Base-by-base conservation (phyloP, 352 stramenopile genomes). In the Phytophthora colocasiae region DNA sequence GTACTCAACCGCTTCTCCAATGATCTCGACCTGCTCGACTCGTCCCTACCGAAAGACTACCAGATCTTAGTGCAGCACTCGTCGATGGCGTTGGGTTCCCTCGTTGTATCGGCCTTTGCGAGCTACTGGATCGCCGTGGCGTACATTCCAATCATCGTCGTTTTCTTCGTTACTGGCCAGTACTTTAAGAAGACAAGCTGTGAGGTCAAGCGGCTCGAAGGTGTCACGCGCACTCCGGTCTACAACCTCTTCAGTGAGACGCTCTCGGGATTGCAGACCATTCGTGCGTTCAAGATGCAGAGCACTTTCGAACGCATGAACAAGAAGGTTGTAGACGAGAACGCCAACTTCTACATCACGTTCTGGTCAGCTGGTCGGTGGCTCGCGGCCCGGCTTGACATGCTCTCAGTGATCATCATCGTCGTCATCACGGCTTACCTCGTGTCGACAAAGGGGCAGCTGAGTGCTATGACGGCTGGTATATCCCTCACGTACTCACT, bases 161-260 rank as follows among this genome's bases (percentile, higher is more conserved):
- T 66, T 1, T 66, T 66, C 34, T 31, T 66, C 12, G 9, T 61
- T 24, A 70, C 48, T 12, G 63, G 48, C 6, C 40, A 56, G 10
- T 70, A 59, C 60, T 97, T 97, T 73, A 87, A 97, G 47, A 75
- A 77, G 48, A 90, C 76, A 14, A 78, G 82, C 60, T 61, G 80
- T 6, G 95, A 98, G 63, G 71, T 98, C 10, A 98, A 98, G 78
- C 83, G 97, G 6, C 80, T 99, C 17, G 96, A 99, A 65, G 90
- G 86, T 9, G 71, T 98, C 44, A 79, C 61, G 1, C 61, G 52
- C 45, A 54, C 61, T n/a, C 52, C 52, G 5, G 61, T 63, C 11
- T 69, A 69, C 44, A 69, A 68, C 8, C 40, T 68, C 17, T 63
- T 68, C 15, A 45, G 51, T 10, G 51, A 68, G 40, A 58, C 60